A percentile compares a stretch with the other conserved stretches of the same genome.
Conservation (phyloP, 306 rosid species). For the Lablab purpureus region DNA sequence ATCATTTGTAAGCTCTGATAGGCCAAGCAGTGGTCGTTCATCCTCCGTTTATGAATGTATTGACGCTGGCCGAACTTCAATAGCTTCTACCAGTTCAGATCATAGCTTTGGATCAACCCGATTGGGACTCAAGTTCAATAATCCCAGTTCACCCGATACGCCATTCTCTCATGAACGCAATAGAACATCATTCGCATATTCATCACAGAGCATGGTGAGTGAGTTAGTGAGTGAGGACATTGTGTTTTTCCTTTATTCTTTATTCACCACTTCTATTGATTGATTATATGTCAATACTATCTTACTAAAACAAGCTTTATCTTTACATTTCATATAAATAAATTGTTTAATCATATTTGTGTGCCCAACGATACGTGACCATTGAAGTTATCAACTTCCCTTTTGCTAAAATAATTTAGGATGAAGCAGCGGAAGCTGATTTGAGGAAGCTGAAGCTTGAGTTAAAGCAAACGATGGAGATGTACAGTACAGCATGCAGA, state of each 20-base stretch:
- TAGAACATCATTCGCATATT: conserved; percentile 67
- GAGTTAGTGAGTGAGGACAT: neutral
- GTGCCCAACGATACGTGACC: neutral
- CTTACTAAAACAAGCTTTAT: neutral
- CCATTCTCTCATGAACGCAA: conserved; percentile 64
- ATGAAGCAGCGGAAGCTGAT: conserved; percentile 83
- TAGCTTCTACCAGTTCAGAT: conserved; percentile 76
- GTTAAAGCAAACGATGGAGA: conserved; percentile 98
- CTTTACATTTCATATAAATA: neutral
- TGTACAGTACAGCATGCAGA: conserved; percentile 51
- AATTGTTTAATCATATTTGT: neutral
- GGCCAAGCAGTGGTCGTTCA: conserved; percentile 73
- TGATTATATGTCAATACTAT: neutral
- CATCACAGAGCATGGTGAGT: conserved; percentile 76
- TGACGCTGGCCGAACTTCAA: conserved; percentile 61
- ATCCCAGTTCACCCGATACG: conserved; percentile 54
- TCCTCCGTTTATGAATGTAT: conserved; percentile 66
- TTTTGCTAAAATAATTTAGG: conserved; percentile 55
- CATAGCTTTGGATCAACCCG: conserved; percentile 67
- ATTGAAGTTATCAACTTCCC: conserved; percentile 16
- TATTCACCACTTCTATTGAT: neutral
- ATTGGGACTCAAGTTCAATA: conserved; percentile 30
- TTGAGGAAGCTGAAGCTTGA: conserved; percentile 91
- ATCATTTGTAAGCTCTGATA: conserved; percentile 83
- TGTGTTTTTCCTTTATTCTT: neutral